Percentiles rank a stretch among this genome's conserved stretches.
These are phyloP conservation scores for Gossypium herbaceum DNA, from an alignment of 345 rosid species.

Conservation along the genomic window DNA sequence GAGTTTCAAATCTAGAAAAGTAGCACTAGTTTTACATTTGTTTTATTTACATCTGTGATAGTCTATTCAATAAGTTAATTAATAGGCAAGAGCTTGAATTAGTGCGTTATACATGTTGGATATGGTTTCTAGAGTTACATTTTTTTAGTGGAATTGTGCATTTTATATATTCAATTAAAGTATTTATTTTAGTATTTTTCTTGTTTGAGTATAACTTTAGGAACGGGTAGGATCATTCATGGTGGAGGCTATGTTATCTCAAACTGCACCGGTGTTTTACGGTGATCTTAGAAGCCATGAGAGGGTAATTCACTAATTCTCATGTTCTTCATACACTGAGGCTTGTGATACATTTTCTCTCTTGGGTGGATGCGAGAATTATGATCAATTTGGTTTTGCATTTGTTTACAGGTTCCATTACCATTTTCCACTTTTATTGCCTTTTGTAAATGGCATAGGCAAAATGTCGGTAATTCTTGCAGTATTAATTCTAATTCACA, in stretches of 20 bases:
- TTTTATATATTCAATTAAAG: constrained; percentile 2
- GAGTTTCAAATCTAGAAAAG: neutral
- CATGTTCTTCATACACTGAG: neutral
- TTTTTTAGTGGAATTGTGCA: neutral
- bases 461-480: constrained; percentile 24
- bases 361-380: neutral
- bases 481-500: constrained; percentile 21
- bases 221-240: constrained; percentile 55
- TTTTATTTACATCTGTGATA: neutral
- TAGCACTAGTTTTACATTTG: neutral
- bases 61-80: neutral
- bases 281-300: constrained; percentile 95
- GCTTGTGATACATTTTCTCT: constrained; percentile 13
- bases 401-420: constrained; percentile 54
- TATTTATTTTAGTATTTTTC: neutral
- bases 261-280: constrained; percentile 66
- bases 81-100: constrained; percentile 1
- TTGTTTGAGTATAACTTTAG: constrained; percentile 29
- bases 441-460: constrained; percentile 56
- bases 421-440: constrained; percentile 66
- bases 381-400: neutral
- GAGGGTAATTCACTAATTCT: constrained; percentile 52
- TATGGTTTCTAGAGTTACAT: neutral
- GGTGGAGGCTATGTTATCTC: constrained; percentile 80
- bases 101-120: neutral